Base-by-base conservation (phyloP, 192 early-diverging fungal species). In the Entomortierella chlamydospora region DNA sequence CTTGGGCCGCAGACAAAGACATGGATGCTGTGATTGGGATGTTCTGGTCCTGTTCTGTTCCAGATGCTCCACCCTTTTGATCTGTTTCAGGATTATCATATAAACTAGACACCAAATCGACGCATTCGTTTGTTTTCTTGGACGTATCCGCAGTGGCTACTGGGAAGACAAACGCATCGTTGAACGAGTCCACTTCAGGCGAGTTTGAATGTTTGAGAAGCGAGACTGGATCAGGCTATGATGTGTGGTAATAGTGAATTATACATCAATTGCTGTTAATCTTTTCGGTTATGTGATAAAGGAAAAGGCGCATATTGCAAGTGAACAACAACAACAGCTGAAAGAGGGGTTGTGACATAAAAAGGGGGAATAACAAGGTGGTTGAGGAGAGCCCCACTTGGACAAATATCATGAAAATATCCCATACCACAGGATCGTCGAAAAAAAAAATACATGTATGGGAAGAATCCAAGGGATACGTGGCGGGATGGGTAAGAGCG, bases 311-410 rank as follows among this genome's bases (percentile, higher is more conserved):
- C n/a, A n/a, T n/a, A n/a, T n/a, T n/a, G n/a, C n/a, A n/a, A n/a
- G n/a, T n/a, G n/a, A n/a, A n/a, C n/a, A n/a, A n/a, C n/a, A n/a
- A n/a, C n/a, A n/a, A n/a, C n/a, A n/a, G n/a, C n/a, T 4, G 28
- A 26, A 7, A 18, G 18, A 33, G 20, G 18, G 20, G 31, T 37
- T 7, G 10, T 59, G n/a, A 23, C 39, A 39, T 42, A 39, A 59
- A 59, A 59, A 59, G 39, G 57, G 57, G 56, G 2, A 31, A 22
- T 20, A 2, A 6, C 29, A 57, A 33, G 30, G 12, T 37, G 29
- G 33, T 37, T 57, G 33, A 23, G 10, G 26, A n/a, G 81, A 83
- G 28, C 64, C 81, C 15, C 66, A 77, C 30, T 51, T 73, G 33
- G 28, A 60, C 55, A 47, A 82, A 26, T 84, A 84, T 50, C n/a